phyloP scores from a whole-genome alignment of 2,329 filamentous ascomycete genomes.

The Xylaria sp. region DNA sequence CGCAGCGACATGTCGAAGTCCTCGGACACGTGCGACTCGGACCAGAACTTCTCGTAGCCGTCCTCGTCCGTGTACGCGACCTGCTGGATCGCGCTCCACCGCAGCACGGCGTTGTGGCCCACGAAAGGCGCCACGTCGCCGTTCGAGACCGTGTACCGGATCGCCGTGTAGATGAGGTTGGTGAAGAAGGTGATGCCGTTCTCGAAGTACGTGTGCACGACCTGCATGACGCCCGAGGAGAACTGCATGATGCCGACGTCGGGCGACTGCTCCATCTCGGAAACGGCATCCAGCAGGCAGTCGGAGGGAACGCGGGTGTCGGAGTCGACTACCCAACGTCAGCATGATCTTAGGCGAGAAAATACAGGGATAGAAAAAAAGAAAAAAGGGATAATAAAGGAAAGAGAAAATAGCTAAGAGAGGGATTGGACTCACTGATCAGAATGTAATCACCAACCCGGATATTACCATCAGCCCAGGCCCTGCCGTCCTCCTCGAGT shows the following conservation, averaged over 20 bases:
- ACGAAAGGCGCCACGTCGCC: constrained; percentile 77
- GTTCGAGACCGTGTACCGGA: constrained; percentile 69
- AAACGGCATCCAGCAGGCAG: constrained; percentile 69
- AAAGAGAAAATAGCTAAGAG: no score
- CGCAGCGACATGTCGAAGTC: constrained; percentile 78
- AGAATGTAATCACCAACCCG: constrained; percentile 67
- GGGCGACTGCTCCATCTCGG: constrained; percentile 70
- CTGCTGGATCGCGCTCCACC: constrained; percentile 67
- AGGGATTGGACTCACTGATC: constrained; percentile 52
- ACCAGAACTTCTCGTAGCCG: constrained; percentile 71
- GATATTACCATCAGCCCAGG: constrained; percentile 64
- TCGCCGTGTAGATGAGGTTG: constrained; percentile 74
- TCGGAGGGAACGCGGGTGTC: constrained; percentile 70
- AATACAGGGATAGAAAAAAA: neutral
- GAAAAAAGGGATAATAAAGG: no score
- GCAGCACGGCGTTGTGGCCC: constrained; percentile 75
- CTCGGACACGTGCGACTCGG: constrained; percentile 74
- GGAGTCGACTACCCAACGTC: constrained; percentile 54
- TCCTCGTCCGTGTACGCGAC: constrained; percentile 60
- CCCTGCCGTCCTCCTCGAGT: constrained; percentile 54
- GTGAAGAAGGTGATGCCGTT: constrained; percentile 76
- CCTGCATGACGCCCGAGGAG: constrained; percentile 76
- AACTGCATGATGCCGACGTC: constrained; percentile 75
- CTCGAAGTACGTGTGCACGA: constrained; percentile 73
- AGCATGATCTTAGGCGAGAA: constrained; percentile 1